Evolutionary conservation across 768 basidiomycete genomes (phyloP), one percentile per base, ranked within the genome.

Genomic region (Pisolithus tinctorius): DNA sequence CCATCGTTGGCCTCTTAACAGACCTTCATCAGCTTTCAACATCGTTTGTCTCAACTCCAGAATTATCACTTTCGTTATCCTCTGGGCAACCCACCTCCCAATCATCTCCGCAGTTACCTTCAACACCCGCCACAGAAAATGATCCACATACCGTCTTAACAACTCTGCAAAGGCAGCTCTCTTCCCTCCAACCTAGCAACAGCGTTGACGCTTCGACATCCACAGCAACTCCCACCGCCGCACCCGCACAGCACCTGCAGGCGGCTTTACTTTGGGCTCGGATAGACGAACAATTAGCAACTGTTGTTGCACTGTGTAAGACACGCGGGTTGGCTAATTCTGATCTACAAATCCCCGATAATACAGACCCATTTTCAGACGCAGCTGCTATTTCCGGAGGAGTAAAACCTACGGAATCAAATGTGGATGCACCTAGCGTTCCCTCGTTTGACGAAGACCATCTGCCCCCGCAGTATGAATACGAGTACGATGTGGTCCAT

Each of bases 281-380:
- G 31, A 82, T 93, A 29, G 88, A 90, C 57, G 74, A 80, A 47
- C 79, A 90, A 45, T 75, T 92, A 2, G 90, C 90, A 57, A 71
- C 68, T 14, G 79, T 93, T 14, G 73, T 83, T 0, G 66, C 76
- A 3, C 73, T 91, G 61, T 88, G 86, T 63, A 81, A 75, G 55
- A 78, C 81, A 51, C 81, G 82, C 17, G 73, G 77, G 4, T 9
- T 17, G 17, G 27, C n/a, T 20, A 31, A 13, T 17, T 23, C 45
- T 10, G 17, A 10, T 23, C 31, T 20, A 4, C 5, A 6, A 13
- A 14, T 4, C 6, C 29, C 43, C 20, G 34, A 47, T 31, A 36
- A 26, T 20, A 8, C 5, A 14, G 14, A 47, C 25, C 30, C 31
- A 8, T 47, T 47, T 23, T 36, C 31, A 3, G 45, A 36, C 13